Conservation (phyloP, 495 filamentous ascomycete species). For the Aspergillus homomorphus region DNA sequence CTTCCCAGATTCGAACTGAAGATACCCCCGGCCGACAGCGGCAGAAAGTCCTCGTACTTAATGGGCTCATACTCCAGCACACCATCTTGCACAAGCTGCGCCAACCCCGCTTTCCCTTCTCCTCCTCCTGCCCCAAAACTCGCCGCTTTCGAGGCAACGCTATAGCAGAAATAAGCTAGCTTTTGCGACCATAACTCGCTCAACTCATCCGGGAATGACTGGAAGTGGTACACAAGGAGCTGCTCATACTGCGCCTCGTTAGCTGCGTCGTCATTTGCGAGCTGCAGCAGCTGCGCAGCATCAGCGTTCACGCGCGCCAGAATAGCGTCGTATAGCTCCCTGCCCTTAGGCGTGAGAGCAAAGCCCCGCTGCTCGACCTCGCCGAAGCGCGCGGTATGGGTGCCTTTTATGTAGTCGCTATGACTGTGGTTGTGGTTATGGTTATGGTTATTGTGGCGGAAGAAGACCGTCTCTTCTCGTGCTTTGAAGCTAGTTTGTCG, state of each 20-base stretch:
- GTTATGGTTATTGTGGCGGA: no score
- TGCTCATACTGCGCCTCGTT: conserved; percentile 15
- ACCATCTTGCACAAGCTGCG: conserved; percentile 22
- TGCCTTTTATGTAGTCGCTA: conserved; percentile 24
- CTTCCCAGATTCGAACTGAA: conserved; percentile 40
- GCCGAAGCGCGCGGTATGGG: conserved; percentile 43
- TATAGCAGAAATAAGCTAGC: conserved; percentile 35
- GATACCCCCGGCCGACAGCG: conserved; percentile 41
- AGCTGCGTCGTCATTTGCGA: background rate
- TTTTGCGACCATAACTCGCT: conserved; percentile 21
- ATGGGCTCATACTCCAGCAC: conserved; percentile 33
- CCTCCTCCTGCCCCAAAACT: conserved; percentile 5
- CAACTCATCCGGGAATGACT: conserved; percentile 32
- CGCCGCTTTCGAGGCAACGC: conserved; percentile 13
- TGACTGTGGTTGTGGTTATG: no score
- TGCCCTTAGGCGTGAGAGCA: conserved; percentile 37
- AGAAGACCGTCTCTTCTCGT: conserved; percentile 37
- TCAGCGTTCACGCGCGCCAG: conserved; percentile 26
- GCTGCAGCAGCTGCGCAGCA: conserved; percentile 13
- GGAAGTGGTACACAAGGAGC: conserved; percentile 25
- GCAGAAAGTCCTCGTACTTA: conserved; percentile 45
- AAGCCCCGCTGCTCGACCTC: conserved; percentile 45
- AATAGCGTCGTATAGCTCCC: conserved; percentile 38
- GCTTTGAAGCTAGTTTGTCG: conserved; percentile 46
- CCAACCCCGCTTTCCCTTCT: conserved; percentile 5